phyloP scores from a whole-genome alignment of 2,329 filamentous ascomycete species.

The Didymella glomerata region DNA sequence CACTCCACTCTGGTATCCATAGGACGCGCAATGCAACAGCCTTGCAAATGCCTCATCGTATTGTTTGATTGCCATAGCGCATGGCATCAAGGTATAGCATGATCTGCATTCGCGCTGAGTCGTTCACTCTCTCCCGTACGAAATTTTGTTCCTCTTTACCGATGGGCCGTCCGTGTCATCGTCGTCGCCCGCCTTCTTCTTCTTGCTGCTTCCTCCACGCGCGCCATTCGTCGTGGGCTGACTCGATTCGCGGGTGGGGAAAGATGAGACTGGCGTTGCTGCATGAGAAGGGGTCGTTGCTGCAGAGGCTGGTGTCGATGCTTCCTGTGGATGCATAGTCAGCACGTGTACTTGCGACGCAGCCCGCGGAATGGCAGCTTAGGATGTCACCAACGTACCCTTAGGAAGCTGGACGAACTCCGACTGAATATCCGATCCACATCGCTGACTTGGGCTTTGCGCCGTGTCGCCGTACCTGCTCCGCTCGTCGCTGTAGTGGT shows the following conservation, averaged over 20 bases:
- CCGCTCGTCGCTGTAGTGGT: conserved; percentile 61
- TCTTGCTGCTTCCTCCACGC: conserved; percentile 56
- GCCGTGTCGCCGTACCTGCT: conserved; percentile 60
- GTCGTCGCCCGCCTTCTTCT: conserved; percentile 54
- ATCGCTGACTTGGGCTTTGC: conserved; percentile 69
- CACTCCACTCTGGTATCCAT: conserved; percentile 33
- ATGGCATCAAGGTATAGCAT: conserved; percentile 9
- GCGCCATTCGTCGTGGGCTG: conserved; percentile 53
- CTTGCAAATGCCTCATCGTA: conserved; percentile 19
- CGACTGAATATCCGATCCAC: conserved; percentile 74
- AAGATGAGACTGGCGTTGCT: conserved; percentile 58
- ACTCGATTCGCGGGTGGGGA: conserved; percentile 57
- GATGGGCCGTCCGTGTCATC: conserved; percentile 58
- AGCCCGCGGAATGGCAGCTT: conserved; percentile 1
- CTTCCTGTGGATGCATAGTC: conserved; percentile 43
- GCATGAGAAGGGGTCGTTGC: conserved; percentile 56
- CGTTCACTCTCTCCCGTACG: conserved; percentile 57
- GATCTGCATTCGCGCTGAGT: conserved; percentile 4
- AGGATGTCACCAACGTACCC: conserved; percentile 37
- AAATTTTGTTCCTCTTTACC: conserved; percentile 59
- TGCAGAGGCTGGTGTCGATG: conserved; percentile 50
- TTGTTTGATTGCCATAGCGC: conserved; percentile 17
- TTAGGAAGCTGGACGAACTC: conserved; percentile 52
- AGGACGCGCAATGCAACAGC: conserved; percentile 36
- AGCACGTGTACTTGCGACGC: conserved; percentile 18